Conservation (phyloP, 306 rosid genomes). For the Glycine tomentella region DNA sequence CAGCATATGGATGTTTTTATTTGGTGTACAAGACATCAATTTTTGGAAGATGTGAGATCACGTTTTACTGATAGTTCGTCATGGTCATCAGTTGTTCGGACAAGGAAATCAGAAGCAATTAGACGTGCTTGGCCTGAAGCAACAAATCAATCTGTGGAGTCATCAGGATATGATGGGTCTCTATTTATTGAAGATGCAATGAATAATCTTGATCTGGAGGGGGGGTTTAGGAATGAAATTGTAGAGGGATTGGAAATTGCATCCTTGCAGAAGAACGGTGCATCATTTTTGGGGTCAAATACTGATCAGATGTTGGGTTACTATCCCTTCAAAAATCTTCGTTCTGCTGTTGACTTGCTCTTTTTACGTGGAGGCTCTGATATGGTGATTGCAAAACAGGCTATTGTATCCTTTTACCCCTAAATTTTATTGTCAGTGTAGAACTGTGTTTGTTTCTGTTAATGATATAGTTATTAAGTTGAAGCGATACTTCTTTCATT, state of each 20-base stretch:
- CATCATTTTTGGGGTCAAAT: conserved; percentile 60
- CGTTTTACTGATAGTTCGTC: conserved; percentile 57
- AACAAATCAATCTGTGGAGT: conserved; percentile 64
- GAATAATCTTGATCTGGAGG: conserved; percentile 77
- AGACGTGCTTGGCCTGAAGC: conserved; percentile 93
- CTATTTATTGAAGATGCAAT: conserved; percentile 95
- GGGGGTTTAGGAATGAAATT: conserved; percentile 48
- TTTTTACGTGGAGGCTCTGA: conserved; percentile 87
- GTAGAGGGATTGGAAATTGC: conserved; percentile 71
- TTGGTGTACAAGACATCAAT: conserved; percentile 83
- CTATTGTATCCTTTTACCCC: conserved; percentile 88
- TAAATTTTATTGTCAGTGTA: conserved; percentile 8
- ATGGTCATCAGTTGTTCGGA: conserved; percentile 73
- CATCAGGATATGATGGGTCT: conserved; percentile 71
- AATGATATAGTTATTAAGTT: conserved; percentile 29
- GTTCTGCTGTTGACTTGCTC: conserved; percentile 85
- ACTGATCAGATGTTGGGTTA: conserved; percentile 64
- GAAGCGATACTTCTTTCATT: conserved; percentile 28
- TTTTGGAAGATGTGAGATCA: conserved; percentile 71
- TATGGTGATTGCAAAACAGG: conserved; percentile 89
- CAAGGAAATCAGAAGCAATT: conserved; percentile 82
- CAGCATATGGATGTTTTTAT: conserved; percentile 96
- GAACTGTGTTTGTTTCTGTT: conserved; percentile 35
- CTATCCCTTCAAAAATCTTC: conserved; percentile 88
- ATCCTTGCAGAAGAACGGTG: conserved; percentile 66